phyloP scores from a whole-genome alignment of 1,284 basidiomycete genomes.

The Acaromyces ingoldii region DNA sequence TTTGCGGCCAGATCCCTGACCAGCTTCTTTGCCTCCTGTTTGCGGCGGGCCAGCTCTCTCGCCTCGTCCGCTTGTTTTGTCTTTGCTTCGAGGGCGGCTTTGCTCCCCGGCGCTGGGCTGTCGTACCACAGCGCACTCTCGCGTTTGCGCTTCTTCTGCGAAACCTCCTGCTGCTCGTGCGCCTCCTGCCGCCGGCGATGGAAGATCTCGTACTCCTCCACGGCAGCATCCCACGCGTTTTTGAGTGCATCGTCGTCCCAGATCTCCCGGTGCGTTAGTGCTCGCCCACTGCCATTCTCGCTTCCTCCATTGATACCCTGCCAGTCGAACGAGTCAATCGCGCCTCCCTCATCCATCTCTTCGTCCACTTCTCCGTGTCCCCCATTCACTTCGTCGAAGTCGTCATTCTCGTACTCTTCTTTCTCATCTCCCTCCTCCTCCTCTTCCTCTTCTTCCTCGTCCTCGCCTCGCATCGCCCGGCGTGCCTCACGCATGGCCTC shows the following conservation, averaged over 20 bases:
- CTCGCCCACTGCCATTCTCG: neutral
- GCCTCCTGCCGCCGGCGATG: neutral
- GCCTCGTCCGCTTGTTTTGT: neutral
- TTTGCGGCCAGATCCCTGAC: neutral
- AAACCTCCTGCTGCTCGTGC: neutral
- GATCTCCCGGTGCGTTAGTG: slow-evolving; percentile 8
- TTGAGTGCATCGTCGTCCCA: slow-evolving; percentile 14
- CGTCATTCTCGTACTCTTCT: too few relatives aligned
- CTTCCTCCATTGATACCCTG: neutral
- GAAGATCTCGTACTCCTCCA: slow-evolving; percentile 10
- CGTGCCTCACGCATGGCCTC: neutral
- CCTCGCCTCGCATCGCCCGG: neutral
- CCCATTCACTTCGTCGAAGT: too few relatives aligned
- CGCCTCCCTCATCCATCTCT: too few relatives aligned
- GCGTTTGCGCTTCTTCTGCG: neutral
- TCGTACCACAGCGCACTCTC: slow-evolving; percentile 11
- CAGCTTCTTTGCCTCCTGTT: slow-evolving; percentile 5
- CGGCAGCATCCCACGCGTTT: slow-evolving; percentile 9
- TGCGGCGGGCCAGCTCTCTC: neutral
- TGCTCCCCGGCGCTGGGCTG: neutral
- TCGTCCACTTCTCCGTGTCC: too few relatives aligned
- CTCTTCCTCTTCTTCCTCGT: neutral
- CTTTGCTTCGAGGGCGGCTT: slow-evolving; percentile 3
- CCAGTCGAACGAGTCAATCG: neutral
- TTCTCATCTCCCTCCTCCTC: neutral